Evolutionary conservation across 2,329 filamentous ascomycete species (phyloP).

Genomic region (Neofusicoccum ribis): DNA sequence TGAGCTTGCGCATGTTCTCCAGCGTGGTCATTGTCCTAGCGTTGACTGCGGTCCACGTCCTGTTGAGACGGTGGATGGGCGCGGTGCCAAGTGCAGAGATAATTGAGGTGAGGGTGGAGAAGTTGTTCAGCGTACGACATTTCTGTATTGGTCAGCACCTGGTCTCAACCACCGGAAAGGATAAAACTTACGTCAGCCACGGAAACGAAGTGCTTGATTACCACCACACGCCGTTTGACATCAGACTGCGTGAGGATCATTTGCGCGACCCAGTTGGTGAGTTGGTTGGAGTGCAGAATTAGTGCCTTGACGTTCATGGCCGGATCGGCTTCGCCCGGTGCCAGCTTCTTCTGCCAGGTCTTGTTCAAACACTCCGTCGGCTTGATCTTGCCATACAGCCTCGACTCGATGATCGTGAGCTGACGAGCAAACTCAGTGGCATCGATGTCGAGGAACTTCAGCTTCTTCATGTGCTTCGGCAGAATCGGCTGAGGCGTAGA

Average conservation of each 20-base stretch:
- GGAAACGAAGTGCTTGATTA: conserved; percentile 97
- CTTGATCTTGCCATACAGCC: conserved; percentile 92
- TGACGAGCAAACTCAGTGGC: conserved; percentile 95
- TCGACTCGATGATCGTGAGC: conserved; percentile 93
- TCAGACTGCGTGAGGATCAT: conserved; percentile 97
- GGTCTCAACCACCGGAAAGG: not conserved
- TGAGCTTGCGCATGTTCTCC: conserved; percentile 89
- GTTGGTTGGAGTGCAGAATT: conserved; percentile 95
- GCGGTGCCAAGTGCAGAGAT: conserved; percentile 94
- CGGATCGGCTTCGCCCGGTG: conserved; percentile 76
- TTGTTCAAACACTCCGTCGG: conserved; percentile 96
- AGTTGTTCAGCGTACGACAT: conserved; percentile 93
- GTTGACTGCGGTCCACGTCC: conserved; percentile 93
- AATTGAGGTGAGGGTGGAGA: conserved; percentile 94
- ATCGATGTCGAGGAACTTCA: conserved; percentile 98
- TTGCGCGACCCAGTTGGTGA: conserved; percentile 99
- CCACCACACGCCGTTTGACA: conserved; percentile 91
- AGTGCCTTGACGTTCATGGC: conserved; percentile 93
- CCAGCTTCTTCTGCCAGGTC: conserved; percentile 96
- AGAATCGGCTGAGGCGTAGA: conserved; percentile 85
- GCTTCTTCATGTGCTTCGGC: conserved; percentile 99
- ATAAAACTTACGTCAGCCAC: conserved; percentile 79
- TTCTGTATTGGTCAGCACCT: conserved; percentile 59
- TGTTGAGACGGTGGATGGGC: conserved; percentile 87
- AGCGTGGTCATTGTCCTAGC: conserved; percentile 76